phyloP scores from a whole-genome alignment of 2,329 filamentous ascomycete genomes.

The Fusarium chuoi region DNA sequence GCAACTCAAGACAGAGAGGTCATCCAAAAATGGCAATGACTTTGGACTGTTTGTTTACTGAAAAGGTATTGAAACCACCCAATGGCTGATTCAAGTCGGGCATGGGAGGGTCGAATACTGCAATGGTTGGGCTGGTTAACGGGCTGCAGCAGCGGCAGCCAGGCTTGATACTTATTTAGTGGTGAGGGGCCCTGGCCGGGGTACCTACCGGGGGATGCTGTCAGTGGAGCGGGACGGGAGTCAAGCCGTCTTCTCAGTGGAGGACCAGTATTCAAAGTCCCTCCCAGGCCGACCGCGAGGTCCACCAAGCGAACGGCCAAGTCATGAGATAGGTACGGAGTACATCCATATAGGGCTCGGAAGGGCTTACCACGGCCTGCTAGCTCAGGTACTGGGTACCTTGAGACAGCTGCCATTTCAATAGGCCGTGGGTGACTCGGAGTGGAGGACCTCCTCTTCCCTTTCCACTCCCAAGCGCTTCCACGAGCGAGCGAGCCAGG shows the following conservation, averaged over 20 bases:
- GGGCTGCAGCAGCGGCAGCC: constrained; percentile 27
- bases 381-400: constrained; percentile 16
- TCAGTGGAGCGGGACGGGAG: constrained; percentile 38
- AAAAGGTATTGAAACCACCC: background rate
- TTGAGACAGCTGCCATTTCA: constrained; percentile 7
- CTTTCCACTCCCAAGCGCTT: constrained; percentile 36
- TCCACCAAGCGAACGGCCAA: constrained; percentile 29
- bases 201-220: constrained; percentile 26
- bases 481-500: constrained; percentile 18
- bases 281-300: constrained; percentile 22
- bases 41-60: constrained; percentile 5
- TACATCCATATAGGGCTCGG: constrained; percentile 7
- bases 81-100: constrained; percentile 7
- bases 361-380: background rate
- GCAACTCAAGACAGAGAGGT: background rate
- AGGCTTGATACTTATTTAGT: constrained; percentile 19
- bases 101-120: constrained; percentile 12
- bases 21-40: background rate
- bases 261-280: constrained; percentile 28
- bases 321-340: constrained; percentile 21
- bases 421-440: constrained; percentile 11
- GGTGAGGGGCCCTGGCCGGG: constrained; percentile 14
- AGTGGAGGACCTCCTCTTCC: constrained; percentile 38
- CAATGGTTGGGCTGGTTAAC: constrained; percentile 21
- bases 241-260: constrained; percentile 31